Conservation (phyloP, 768 basidiomycete species). For the Chalciporus pseudorubinellus region DNA sequence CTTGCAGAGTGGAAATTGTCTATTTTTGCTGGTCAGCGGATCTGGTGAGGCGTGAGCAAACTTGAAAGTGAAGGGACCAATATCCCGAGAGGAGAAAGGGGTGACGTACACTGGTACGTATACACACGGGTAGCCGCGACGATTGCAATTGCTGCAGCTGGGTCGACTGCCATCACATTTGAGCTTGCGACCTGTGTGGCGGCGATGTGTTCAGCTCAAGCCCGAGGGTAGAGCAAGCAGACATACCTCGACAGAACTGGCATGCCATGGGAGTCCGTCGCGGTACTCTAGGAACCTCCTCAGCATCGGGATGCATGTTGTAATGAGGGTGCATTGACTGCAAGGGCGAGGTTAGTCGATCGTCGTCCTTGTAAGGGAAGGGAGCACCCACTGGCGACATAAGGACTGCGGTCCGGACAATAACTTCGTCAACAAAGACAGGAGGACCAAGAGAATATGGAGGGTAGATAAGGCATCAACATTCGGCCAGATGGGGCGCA, state of each 20-base stretch:
- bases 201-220: background rate
- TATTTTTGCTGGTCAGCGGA: slow-evolving; percentile 34
- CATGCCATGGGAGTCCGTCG: slow-evolving; percentile 69
- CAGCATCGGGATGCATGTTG: slow-evolving; percentile 10
- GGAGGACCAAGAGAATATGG: slow-evolving; percentile 5
- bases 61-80: background rate
- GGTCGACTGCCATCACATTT: slow-evolving; percentile 70
- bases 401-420: background rate
- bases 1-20: slow-evolving; percentile 3
- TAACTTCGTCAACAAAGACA: background rate
- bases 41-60: slow-evolving; percentile 14
- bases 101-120: slow-evolving; percentile 65
- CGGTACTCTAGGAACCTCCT: slow-evolving; percentile 32
- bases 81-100: slow-evolving; percentile 5
- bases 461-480: slow-evolving; percentile 7
- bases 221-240: background rate
- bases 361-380: background rate
- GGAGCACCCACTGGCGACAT: slow-evolving; percentile 26
- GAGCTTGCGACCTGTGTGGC: slow-evolving; percentile 56
- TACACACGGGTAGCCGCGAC: slow-evolving; percentile 53
- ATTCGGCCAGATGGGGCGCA: slow-evolving; percentile 16
- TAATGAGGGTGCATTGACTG: slow-evolving; percentile 19
- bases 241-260: slow-evolving; percentile 64
- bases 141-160: slow-evolving; percentile 64
- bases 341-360: background rate